phyloP scores from a whole-genome alignment of 768 basidiomycete genomes.

The Lactifluus echinatus region DNA sequence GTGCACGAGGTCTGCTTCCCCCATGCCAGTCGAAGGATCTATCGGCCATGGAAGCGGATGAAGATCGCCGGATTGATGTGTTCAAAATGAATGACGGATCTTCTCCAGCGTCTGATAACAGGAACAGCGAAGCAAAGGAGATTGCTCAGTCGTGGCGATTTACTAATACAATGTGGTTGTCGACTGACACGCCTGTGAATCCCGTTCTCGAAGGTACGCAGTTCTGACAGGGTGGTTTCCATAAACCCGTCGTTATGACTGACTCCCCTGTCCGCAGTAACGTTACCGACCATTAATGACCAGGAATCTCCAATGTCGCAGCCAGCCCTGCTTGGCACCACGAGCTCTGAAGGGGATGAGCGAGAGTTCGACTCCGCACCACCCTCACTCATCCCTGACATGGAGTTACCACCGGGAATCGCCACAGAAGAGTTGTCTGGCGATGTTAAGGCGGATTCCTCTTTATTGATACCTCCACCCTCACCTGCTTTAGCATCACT shows the following conservation, averaged over 20 bases:
- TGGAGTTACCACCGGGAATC: not conserved
- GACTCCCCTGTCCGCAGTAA: not conserved
- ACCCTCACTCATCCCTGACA: not conserved
- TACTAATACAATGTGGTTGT: not conserved
- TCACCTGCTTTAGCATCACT: not conserved
- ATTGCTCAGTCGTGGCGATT: constrained; percentile 13
- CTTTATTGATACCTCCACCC: not conserved
- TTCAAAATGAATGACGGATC: not conserved
- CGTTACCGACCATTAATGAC: not conserved
- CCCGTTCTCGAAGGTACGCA: constrained; percentile 2
- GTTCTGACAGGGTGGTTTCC: no score
- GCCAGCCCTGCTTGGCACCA: not conserved
- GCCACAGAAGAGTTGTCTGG: not conserved
- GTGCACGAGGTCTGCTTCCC: constrained; percentile 17
- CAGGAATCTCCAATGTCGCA: not conserved
- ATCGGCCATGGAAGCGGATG: constrained; percentile 17
- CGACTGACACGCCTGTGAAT: not conserved
- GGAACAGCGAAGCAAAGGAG: constrained; percentile 8
- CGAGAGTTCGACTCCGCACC: not conserved
- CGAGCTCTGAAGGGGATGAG: not conserved
- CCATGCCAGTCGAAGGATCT: not conserved
- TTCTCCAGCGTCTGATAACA: not conserved
- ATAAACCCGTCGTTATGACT: not conserved
- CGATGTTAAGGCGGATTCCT: not conserved
- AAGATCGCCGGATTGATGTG: constrained; percentile 9